Evolutionary conservation across 1,284 basidiomycete genomes (phyloP).

Genomic region (Spongispora temasekensis): DNA sequence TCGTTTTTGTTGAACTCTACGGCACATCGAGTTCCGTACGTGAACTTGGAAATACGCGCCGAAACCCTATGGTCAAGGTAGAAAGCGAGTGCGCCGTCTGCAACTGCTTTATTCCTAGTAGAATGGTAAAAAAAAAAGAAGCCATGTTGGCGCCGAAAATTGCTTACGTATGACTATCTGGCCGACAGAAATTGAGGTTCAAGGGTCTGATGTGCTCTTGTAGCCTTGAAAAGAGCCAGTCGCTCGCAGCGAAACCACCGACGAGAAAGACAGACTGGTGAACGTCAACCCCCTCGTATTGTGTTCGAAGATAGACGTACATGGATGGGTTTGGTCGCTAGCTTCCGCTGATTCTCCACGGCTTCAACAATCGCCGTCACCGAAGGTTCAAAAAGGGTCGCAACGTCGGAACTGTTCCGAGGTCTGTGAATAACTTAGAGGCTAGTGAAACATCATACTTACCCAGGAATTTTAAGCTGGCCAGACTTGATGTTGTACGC

Average conservation of each 20-base stretch:
- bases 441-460: background rate
- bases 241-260: slow-evolving; percentile 42
- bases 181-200: slow-evolving; percentile 41
- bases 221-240: slow-evolving; percentile 38
- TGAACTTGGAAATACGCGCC: slow-evolving; percentile 35
- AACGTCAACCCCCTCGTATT: slow-evolving; percentile 5
- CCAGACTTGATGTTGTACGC: slow-evolving; percentile 42
- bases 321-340: slow-evolving; percentile 27
- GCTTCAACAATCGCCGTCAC: slow-evolving; percentile 35
- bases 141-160: background rate
- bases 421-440: slow-evolving; percentile 18
- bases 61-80: slow-evolving; percentile 40
- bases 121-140: background rate
- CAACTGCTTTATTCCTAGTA: slow-evolving; percentile 35
- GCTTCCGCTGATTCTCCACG: slow-evolving; percentile 34
- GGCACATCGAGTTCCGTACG: slow-evolving; percentile 37
- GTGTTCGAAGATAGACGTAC: slow-evolving; percentile 16
- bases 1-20: slow-evolving; percentile 31
- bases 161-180: slow-evolving; percentile 47
- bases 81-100: slow-evolving; percentile 38
- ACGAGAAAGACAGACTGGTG: slow-evolving; percentile 39
- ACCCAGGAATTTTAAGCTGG: slow-evolving; percentile 43
- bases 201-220: slow-evolving; percentile 28
- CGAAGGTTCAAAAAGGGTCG: slow-evolving; percentile 44
- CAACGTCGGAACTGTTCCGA: slow-evolving; percentile 35